Conservation (phyloP, 163 green algal species). For the Chlamydomonas reinhardtii region DNA sequence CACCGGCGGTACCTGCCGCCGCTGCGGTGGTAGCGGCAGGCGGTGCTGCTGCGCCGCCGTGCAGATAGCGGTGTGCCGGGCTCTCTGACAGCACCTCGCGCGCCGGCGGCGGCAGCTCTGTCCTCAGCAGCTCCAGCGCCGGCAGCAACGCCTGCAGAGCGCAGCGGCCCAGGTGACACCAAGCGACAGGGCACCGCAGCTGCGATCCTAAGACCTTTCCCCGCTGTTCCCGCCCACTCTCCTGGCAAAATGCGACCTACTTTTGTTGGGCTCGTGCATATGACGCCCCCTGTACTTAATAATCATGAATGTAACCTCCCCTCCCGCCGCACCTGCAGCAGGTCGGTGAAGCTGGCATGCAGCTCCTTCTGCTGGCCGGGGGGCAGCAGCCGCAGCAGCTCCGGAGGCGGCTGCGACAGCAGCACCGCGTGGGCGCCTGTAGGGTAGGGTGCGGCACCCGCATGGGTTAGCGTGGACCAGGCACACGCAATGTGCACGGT, state of each 20-base stretch:
- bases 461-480: too few species aligned
- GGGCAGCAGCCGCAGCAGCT: background rate
- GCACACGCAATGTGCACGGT: too few species aligned
- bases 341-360: background rate
- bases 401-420: conserved; percentile 5
- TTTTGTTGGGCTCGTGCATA: too few species aligned
- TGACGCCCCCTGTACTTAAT: too few species aligned
- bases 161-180: too few species aligned
- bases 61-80: conserved; percentile 5
- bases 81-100: background rate
- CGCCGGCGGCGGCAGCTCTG: background rate
- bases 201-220: too few species aligned
- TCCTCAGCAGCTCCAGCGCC: background rate
- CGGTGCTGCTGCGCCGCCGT: background rate
- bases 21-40: too few species aligned
- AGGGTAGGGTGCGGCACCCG: too few species aligned
- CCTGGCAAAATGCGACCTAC: too few species aligned
- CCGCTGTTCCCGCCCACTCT: too few species aligned
- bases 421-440: conserved; percentile 5
- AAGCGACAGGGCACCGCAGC: background rate
- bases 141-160: conserved; percentile 12
- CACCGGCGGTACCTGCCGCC: too few species aligned
- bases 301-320: too few species aligned
- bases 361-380: background rate
- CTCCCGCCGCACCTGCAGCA: conserved; percentile 3